These are phyloP conservation scores for Plasmodium chabaudi DNA, from an alignment of 169 alveolate species.

Conservation along the genomic window DNA sequence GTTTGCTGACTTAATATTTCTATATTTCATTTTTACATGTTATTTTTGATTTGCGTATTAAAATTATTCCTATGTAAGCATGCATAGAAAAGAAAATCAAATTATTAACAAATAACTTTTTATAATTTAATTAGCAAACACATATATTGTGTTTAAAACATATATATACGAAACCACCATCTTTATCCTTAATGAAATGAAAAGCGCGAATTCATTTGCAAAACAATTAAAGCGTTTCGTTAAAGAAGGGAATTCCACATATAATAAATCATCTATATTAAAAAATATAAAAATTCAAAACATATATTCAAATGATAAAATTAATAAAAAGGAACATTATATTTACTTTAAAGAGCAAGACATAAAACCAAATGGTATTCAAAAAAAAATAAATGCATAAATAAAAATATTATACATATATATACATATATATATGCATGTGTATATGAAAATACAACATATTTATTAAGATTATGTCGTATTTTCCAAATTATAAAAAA, in stretches of 20 bases:
- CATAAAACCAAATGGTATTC: conserved; percentile 56
- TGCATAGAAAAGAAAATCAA: too few relatives aligned
- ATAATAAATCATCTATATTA: conserved; percentile 41
- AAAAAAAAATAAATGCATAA: background rate
- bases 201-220: conserved; percentile 13
- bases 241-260: conserved; percentile 14
- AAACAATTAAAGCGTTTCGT: conserved; percentile 25
- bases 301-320: conserved; percentile 58
- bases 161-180: background rate
- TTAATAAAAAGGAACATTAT: conserved; percentile 73
- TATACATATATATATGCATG: background rate
- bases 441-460: background rate
- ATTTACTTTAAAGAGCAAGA: conserved; percentile 71
- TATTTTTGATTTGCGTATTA: too few relatives aligned
- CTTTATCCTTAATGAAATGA: conserved; percentile 19
- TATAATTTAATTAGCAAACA: too few relatives aligned
- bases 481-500: too few relatives aligned
- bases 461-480: background rate
- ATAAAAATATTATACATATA: background rate
- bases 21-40: too few relatives aligned
- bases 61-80: too few relatives aligned
- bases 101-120: too few relatives aligned
- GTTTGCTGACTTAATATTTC: too few relatives aligned
- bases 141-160: too few relatives aligned
- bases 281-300: conserved; percentile 65